These are phyloP conservation scores for Picochlorum costavermella DNA, from an alignment of 139 green algal species.

Conservation along the genomic window DNA sequence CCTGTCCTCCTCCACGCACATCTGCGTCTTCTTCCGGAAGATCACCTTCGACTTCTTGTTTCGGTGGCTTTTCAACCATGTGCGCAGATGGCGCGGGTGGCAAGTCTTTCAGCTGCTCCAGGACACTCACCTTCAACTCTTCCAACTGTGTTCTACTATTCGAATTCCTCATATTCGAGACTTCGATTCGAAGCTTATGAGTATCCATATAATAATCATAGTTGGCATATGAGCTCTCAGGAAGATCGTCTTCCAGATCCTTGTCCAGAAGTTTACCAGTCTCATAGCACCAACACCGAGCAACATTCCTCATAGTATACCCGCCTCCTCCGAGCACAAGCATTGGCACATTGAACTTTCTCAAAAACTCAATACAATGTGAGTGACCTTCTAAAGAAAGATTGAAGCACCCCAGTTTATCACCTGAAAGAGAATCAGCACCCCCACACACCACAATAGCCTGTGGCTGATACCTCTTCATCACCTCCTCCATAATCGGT, in stretches of 20 bases:
- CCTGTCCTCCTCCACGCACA: slow-evolving; percentile 54
- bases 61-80: slow-evolving; percentile 32
- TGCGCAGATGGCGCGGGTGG: slow-evolving; percentile 50
- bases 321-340: slow-evolving; percentile 90
- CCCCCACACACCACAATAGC: slow-evolving; percentile 95
- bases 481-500: slow-evolving; percentile 82
- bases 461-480: slow-evolving; percentile 93
- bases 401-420: slow-evolving; percentile 99
- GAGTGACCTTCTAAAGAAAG: slow-evolving; percentile 80
- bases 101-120: slow-evolving; percentile 62
- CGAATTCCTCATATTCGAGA: slow-evolving; percentile 88
- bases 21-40: slow-evolving; percentile 65
- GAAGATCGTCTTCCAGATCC: slow-evolving; percentile 69
- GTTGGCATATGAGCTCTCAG: slow-evolving; percentile 29
- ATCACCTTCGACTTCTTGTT: slow-evolving; percentile 34
- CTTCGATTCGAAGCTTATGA: slow-evolving; percentile 65
- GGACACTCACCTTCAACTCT: slow-evolving; percentile 48
- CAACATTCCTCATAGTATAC: slow-evolving; percentile 98
- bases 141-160: slow-evolving; percentile 75
- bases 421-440: slow-evolving; percentile 87
- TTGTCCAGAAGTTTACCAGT: slow-evolving; percentile 77
- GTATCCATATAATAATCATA: slow-evolving; percentile 89
- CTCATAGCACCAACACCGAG: slow-evolving; percentile 97
- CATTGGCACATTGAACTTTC: slow-evolving; percentile 85
- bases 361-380: slow-evolving; percentile 95